A percentile compares a stretch with the other conserved stretches of the same genome.
Evolutionary conservation across 2,329 filamentous ascomycete species (phyloP).

Genomic region (Pseudogymnoascus sp.): DNA sequence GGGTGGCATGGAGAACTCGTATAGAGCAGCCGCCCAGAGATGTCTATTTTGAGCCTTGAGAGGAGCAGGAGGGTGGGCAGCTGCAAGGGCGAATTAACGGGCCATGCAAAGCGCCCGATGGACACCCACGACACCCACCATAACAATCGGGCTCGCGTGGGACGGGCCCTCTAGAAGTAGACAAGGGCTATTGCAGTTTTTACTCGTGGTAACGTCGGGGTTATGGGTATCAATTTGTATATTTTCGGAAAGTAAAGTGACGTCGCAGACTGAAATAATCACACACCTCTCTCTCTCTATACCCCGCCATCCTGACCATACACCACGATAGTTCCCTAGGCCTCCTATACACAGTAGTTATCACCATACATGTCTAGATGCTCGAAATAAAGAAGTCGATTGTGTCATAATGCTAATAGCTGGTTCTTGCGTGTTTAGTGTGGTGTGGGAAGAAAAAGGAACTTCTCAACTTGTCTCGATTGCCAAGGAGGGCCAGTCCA

Average conservation of each 20-base stretch:
- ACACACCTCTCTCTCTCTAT: background rate
- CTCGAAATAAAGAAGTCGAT: background rate
- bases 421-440: background rate
- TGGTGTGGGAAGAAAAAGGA: background rate
- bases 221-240: constrained; percentile 1
- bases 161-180: background rate
- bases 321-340: background rate
- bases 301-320: background rate
- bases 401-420: background rate
- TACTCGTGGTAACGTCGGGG: background rate
- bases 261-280: background rate
- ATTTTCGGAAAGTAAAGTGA: background rate
- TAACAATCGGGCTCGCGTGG: background rate
- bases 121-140: background rate
- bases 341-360: background rate
- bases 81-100: background rate
- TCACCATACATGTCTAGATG: background rate
- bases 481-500: constrained; percentile 3
- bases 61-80: background rate
- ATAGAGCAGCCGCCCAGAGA: background rate
- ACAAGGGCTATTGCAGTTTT: background rate
- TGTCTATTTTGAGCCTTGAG: background rate
- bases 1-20: background rate
- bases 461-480: background rate
- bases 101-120: background rate